Conservation (phyloP, 1,284 basidiomycete genomes). For the Sanghuangporus sanghuang region DNA sequence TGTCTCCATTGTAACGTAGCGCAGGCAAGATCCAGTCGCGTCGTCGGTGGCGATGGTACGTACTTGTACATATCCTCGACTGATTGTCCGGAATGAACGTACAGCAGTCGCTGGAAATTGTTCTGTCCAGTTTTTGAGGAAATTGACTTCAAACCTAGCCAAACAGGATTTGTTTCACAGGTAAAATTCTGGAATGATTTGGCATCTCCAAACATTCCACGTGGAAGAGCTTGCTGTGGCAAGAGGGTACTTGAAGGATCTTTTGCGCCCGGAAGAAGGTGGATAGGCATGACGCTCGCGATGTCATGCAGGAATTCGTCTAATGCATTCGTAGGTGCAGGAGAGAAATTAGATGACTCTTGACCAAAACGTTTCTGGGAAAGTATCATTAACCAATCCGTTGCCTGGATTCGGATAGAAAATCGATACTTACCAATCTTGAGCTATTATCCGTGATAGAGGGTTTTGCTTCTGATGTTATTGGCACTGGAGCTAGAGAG, state of each 20-base stretch:
- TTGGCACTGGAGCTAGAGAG: constrained; percentile 57
- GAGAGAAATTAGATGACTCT: constrained; percentile 59
- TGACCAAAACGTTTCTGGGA: constrained; percentile 54
- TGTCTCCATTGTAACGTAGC: constrained; percentile 91
- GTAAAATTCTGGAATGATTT: constrained; percentile 61
- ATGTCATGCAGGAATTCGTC: constrained; percentile 72
- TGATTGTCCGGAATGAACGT: constrained; percentile 88
- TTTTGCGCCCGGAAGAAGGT: constrained; percentile 78
- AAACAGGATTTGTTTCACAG: constrained; percentile 88
- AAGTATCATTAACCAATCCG: constrained; percentile 4
- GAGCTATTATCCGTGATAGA: constrained; percentile 2
- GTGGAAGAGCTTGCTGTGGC: constrained; percentile 92
- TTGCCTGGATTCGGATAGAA: not conserved
- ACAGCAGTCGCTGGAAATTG: constrained; percentile 45
- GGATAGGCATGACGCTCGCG: constrained; percentile 67
- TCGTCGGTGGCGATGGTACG: constrained; percentile 58
- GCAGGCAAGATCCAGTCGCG: constrained; percentile 69
- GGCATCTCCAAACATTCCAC: constrained; percentile 82
- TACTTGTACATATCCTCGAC: constrained; percentile 96
- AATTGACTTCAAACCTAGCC: constrained; percentile 51
- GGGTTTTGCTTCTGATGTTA: not conserved
- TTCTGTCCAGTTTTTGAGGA: constrained; percentile 20
- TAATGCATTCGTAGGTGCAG: constrained; percentile 70
- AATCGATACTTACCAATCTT: constrained; percentile 1
- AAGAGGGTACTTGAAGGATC: constrained; percentile 89